A percentile compares a stretch with the other conserved stretches of the same genome.
These are phyloP conservation scores for Eruca vesicaria DNA, from an alignment of 441 rosid species.

Conservation along the genomic window DNA sequence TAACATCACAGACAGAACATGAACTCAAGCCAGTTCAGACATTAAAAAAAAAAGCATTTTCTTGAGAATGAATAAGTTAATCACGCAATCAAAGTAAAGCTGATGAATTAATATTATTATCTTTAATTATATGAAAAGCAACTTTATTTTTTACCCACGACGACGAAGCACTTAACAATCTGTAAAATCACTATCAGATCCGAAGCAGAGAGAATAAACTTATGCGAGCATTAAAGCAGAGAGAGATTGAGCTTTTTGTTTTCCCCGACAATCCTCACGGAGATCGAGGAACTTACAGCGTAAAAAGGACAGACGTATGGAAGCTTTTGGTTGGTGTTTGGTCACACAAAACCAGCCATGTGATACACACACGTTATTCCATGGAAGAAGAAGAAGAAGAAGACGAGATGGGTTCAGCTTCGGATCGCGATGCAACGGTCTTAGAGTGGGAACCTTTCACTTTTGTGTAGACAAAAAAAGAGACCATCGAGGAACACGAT, in stretches of 20 bases:
- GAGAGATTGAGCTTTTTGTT: constrained; percentile 5
- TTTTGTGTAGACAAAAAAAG: constrained; percentile 2
- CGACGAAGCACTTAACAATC: constrained; percentile 3
- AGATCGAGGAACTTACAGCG: constrained; percentile 10
- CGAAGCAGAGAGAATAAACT: constrained; percentile 1
- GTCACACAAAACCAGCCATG: constrained; percentile 26
- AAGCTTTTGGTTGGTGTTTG: constrained; percentile 17
- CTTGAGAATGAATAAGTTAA: constrained; percentile 2
- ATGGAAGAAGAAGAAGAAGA: constrained; percentile 8
- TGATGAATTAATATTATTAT: background rate
- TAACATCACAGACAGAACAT: constrained; percentile 1
- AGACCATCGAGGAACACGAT: constrained; percentile 23
- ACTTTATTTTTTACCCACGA: background rate
- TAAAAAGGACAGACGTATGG: background rate
- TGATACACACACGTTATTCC: constrained; percentile 23
- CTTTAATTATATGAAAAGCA: background rate
- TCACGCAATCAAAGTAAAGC: constrained; percentile 1
- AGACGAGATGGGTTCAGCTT: constrained; percentile 10
- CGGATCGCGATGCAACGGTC: constrained; percentile 10
- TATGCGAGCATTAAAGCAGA: background rate
- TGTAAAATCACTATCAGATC: constrained; percentile 25
- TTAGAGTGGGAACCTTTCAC: background rate
- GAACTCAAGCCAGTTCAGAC: background rate
- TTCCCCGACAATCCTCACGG: constrained; percentile 12
- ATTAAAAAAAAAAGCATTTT: background rate